These are phyloP conservation scores for Russula ochroleuca DNA, from an alignment of 768 basidiomycete genomes.

Conservation along the genomic window DNA sequence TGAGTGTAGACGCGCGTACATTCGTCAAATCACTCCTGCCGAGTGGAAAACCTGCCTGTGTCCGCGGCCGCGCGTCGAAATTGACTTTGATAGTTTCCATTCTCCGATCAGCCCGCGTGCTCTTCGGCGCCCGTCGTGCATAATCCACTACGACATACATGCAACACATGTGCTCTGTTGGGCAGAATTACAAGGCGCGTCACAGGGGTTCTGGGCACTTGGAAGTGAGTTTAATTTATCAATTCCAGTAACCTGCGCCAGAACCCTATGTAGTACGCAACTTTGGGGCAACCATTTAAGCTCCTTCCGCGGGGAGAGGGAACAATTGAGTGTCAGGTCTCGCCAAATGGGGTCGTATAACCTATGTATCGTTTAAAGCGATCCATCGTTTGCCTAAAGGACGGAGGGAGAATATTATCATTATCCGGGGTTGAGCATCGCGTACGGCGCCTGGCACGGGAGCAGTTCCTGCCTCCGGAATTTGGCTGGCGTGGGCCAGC, in stretches of 20 bases:
- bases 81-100: constrained; percentile 11
- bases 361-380: background rate
- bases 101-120: constrained; percentile 1
- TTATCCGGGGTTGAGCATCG: constrained; percentile 1
- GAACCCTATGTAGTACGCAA: background rate
- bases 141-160: background rate
- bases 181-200: background rate
- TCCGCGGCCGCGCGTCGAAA: constrained; percentile 5
- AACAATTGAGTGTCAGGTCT: too few species aligned
- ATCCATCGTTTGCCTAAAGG: background rate
- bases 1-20: background rate
- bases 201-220: too few species aligned
- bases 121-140: background rate
- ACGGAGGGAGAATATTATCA: background rate
- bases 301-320: constrained; percentile 1
- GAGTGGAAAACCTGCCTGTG: background rate
- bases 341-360: constrained; percentile 3
- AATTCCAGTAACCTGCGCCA: background rate
- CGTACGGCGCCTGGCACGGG: background rate
- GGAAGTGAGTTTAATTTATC: too few species aligned
- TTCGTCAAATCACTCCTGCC: background rate
- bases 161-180: background rate
- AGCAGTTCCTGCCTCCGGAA: background rate
- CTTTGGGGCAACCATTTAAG: constrained; percentile 1
- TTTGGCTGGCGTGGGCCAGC: background rate